A percentile compares a stretch with the other conserved stretches of the same genome.
Conservation (phyloP, 257 asterid genomes). For the Solanum habrochaites region DNA sequence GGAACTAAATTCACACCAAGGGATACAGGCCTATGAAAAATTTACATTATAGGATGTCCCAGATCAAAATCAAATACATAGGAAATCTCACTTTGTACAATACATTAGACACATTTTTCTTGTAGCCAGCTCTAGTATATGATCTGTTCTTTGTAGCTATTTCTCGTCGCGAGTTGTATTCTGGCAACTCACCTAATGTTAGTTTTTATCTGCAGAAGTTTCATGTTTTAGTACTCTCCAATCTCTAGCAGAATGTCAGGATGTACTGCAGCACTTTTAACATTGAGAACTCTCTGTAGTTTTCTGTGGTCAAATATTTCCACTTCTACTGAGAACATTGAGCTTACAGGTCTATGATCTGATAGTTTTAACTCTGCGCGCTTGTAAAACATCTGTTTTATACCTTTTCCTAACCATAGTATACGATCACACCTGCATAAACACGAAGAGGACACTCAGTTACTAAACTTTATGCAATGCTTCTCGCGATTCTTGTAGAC, state of each 20-base stretch:
- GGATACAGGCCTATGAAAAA: not conserved
- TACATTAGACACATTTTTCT: not conserved
- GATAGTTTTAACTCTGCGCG: conserved; percentile 59
- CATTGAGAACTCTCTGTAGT: conserved; percentile 70
- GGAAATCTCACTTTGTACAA: not conserved
- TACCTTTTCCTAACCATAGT: conserved; percentile 86
- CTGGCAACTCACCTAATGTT: not conserved
- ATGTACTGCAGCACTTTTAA: conserved; percentile 51
- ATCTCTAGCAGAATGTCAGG: conserved; percentile 36
- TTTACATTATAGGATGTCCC: not conserved
- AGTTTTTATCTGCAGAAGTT: not conserved
- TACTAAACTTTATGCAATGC: not conserved
- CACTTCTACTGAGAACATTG: conserved; percentile 55
- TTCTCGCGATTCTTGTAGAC: not conserved
- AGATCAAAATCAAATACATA: not conserved
- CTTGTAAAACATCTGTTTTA: conserved; percentile 56
- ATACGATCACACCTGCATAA: conserved; percentile 84
- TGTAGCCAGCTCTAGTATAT: not conserved
- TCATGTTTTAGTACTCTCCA: conserved; percentile 6
- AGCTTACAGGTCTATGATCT: conserved; percentile 84
- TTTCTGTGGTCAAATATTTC: conserved; percentile 73
- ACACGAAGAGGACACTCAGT: not conserved
- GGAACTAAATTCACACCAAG: not conserved
- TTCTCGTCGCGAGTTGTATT: not conserved
- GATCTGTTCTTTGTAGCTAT: not conserved